Evolutionary conservation across 805 yeast genomes (phyloP), one percentile per base, ranked within the genome.

Genomic region (Ogataea henricii): DNA sequence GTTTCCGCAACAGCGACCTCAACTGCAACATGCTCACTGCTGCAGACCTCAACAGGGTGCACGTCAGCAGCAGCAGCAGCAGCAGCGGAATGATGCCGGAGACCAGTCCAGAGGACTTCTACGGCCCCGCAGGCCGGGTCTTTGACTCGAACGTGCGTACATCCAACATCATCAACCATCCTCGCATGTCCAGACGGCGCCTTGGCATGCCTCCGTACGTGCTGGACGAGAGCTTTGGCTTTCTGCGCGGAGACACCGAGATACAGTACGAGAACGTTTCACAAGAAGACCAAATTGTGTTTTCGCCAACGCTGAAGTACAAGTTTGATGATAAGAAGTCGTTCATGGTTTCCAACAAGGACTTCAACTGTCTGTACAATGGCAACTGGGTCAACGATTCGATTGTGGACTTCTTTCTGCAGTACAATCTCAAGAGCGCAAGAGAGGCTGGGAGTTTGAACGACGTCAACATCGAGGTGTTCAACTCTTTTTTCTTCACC

Each of bases 381-480:
- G 83, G 83, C 40, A 88, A 87, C 52, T 92, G 96, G 91, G 79
- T 94, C 41, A 92, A 94, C 68, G 99, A 94, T 60, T 79, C 86
- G 0, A 71, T 94, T 42, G 84, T 94, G 46, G 96, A 89, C 64
- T 92, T 92, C 62, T 90, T 88, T 59, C 72, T 89, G 23, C 81
- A 79, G 48, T 85, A 74, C 60, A 78, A 76, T 53, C 44, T 64
- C 22, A 47, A 62, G 33, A 9, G 12, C 3, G 72, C 80, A 6
- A 79, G 72, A 52, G 49, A 50, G 26, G 38, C 55, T 22, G 56
- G 62, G 4, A 59, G 68, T 3, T 56, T 71, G 10, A 43, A 55
- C 7, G 65, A 69, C 2, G 60, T 67, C 7, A 73, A 77, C 3
- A 78, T 78, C 6, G 66, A 67, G 40, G 52, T 90, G 1, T 79